Evolutionary conservation across 2,329 filamentous ascomycete genomes (phyloP), one percentile per base, ranked within the genome.

Genomic region (Fusarium pseudograminearum): DNA sequence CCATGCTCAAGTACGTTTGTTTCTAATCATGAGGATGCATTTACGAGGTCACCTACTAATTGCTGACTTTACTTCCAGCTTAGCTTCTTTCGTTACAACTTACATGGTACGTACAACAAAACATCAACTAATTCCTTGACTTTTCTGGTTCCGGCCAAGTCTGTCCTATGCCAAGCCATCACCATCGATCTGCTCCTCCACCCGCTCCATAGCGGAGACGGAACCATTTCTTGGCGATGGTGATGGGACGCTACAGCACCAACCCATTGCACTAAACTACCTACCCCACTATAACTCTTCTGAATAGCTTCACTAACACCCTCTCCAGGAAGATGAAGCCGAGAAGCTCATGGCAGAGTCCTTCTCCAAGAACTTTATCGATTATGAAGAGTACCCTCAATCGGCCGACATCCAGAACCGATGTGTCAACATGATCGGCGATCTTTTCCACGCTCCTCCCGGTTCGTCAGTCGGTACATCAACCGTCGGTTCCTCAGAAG

Each of bases 281-380:
- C 15, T 59, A 61, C 38, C 52, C 45, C 66, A 22, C 56, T 24
- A 42, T 14, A 41, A 41, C n/a, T n/a, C 11, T n/a, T 69, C 45
- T 54, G 45, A 56, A 65, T 60, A 60, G 42, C 63, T 41, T 70
- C 56, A 55, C 72, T 73, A 58, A 73, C 61, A 61, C 60, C 48
- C 16, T 18, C 3, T 8, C 14, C 15, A 93, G 91, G 94, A 98
- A 83, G 93, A 97, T 46, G 95, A 98, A 80, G 94, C 91, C 22
- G 94, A 98, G 83, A 94, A 97, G 81, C 92, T 98, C 81, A 98
- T 98, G 95, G 84, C 90, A 70, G 93, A 98, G 70, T 89, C 92
- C 55, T 93, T 98, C 79, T 89, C 92, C 79, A 98, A 97, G 82
- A 98, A 98, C 86, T 98, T 98, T 79, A 94, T 94, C 80, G 92